Percentiles rank a stretch among this genome's conserved stretches.
Conservation (phyloP, 164 flowering plant species). For the Taxillus chinensis region DNA sequence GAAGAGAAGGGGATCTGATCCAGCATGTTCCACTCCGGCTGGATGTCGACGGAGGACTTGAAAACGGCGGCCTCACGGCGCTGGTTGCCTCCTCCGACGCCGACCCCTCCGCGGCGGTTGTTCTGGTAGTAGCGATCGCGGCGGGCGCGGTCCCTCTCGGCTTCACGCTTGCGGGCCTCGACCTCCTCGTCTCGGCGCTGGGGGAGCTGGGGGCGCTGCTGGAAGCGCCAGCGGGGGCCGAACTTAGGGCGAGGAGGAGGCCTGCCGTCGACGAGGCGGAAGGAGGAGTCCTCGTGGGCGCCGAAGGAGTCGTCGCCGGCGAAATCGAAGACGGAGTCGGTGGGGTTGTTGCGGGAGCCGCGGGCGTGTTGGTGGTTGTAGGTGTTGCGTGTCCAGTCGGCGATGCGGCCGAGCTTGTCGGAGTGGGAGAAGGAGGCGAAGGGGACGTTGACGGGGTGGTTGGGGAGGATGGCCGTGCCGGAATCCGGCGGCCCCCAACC, state of each 20-base stretch:
- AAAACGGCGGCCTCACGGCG: slow-evolving; percentile 79
- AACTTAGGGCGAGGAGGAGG: slow-evolving; percentile 49
- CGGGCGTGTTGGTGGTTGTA: slow-evolving; percentile 27
- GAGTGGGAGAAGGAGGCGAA: slow-evolving; percentile 93
- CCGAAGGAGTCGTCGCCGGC: slow-evolving; percentile 65
- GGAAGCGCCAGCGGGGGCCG: slow-evolving; percentile 60
- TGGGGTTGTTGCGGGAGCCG: slow-evolving; percentile 18
- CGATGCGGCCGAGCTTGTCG: slow-evolving; percentile 89
- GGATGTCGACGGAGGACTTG: slow-evolving; percentile 81
- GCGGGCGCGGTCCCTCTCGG: slow-evolving; percentile 46
- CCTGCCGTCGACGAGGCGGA: slow-evolving; percentile 57
- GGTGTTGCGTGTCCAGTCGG: slow-evolving; percentile 70
- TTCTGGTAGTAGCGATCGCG: slow-evolving; percentile 59
- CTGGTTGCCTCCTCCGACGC: slow-evolving; percentile 4
- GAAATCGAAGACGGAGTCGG: slow-evolving; percentile 69
- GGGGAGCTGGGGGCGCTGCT: slow-evolving; percentile 61
- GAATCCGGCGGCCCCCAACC: slow-evolving; percentile 57
- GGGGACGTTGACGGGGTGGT: slow-evolving; percentile 64
- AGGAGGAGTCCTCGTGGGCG: slow-evolving; percentile 70
- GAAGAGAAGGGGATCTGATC: slow-evolving; percentile 93
- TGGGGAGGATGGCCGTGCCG: slow-evolving; percentile 20
- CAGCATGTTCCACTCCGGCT: slow-evolving; percentile 98
- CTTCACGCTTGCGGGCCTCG: slow-evolving; percentile 68
- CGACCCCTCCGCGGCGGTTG: slow-evolving; percentile 37
- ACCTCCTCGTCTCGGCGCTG: slow-evolving; percentile 96